Evolutionary conservation across 148 eudicot genomes (phyloP).

Genomic region (Rhododendron molle): DNA sequence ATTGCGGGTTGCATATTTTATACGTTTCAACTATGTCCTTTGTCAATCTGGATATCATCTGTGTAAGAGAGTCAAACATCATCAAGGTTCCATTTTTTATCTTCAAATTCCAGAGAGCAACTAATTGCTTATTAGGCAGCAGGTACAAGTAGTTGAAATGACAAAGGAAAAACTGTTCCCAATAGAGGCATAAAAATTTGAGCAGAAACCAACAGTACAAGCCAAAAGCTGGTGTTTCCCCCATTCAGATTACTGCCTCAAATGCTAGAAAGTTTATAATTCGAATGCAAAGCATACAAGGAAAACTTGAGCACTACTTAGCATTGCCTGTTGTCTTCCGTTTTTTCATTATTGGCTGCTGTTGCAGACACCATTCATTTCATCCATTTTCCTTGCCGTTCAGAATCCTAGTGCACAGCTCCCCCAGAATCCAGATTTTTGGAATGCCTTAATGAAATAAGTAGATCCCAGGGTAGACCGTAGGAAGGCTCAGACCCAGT

Average conservation of each 20-base stretch:
- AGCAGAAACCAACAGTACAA: background rate
- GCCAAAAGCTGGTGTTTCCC: background rate
- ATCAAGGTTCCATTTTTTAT: background rate
- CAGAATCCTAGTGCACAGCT: background rate
- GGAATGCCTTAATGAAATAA: background rate
- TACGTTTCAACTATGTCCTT: conserved; percentile 87
- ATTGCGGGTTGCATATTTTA: conserved; percentile 79
- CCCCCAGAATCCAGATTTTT: too few relatives aligned
- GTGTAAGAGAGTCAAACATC: conserved; percentile 18
- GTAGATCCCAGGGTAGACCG: background rate
- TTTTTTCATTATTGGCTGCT: background rate
- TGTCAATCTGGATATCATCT: conserved; percentile 80
- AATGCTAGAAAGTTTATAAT: background rate
- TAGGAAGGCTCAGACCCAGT: background rate
- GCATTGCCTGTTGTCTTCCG: background rate
- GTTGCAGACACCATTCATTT: background rate
- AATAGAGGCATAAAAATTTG: background rate
- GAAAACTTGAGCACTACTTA: background rate
- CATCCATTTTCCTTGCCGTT: background rate
- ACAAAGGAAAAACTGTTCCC: background rate
- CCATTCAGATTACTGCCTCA: background rate
- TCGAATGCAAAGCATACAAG: background rate
- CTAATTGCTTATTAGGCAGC: background rate
- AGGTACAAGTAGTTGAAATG: background rate
- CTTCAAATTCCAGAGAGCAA: conserved; percentile 7